Evolutionary conservation across 139 green algal genomes (phyloP).

Genomic region (Pleodorina starrii): DNA sequence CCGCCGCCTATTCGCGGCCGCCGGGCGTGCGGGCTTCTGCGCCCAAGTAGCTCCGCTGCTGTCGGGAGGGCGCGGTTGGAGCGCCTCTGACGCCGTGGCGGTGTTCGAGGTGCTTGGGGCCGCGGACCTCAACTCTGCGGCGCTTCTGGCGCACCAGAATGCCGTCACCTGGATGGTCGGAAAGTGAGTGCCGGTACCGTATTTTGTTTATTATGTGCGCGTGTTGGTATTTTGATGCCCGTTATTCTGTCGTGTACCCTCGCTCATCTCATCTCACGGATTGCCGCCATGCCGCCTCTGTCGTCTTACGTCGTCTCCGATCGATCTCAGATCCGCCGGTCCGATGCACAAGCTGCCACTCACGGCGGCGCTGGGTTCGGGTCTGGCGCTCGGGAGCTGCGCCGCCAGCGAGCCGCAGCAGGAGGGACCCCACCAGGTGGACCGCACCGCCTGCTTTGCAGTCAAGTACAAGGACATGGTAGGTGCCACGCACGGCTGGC

Average conservation of each 20-base stretch:
- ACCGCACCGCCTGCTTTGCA: neutral
- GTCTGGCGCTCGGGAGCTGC: neutral
- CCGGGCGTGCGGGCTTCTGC: neutral
- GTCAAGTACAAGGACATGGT: slow-evolving; percentile 36
- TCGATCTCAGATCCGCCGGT: neutral
- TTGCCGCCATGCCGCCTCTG: too few species aligned
- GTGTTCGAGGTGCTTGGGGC: slow-evolving; percentile 1
- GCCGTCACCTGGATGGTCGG: neutral
- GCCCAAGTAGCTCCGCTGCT: neutral
- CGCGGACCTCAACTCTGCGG: neutral
- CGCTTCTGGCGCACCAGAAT: neutral
- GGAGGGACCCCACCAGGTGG: neutral
- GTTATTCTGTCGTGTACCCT: too few species aligned
- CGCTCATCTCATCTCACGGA: too few species aligned
- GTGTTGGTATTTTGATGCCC: too few species aligned
- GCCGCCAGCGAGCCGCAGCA: neutral
- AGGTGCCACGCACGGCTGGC: too few species aligned
- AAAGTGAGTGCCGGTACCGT: too few species aligned
- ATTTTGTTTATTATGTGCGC: too few species aligned
- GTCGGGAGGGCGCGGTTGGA: neutral
- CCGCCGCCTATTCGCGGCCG: neutral
- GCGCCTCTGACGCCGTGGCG: neutral
- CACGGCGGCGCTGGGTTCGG: neutral
- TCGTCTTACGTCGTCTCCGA: too few species aligned
- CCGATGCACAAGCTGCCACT: neutral